Percentiles rank a stretch among this genome's conserved stretches.
These are phyloP conservation scores for Lecanicillium sp. DNA, from an alignment of 2,329 filamentous ascomycete species.

Conservation along the genomic window DNA sequence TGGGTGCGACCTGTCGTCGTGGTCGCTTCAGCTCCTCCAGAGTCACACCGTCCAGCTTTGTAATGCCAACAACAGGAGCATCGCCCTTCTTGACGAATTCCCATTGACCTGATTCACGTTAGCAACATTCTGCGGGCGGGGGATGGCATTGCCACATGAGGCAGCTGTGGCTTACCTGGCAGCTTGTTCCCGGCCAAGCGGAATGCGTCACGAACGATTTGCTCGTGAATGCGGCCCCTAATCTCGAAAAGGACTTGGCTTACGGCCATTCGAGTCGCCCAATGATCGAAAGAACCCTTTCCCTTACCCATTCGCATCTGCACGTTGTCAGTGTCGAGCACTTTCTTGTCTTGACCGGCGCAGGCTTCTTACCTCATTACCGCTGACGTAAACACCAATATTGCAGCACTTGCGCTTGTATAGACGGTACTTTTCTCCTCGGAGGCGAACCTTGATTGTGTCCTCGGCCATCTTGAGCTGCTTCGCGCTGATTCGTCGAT, in stretches of 20 bases:
- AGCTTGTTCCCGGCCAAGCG: conserved; percentile 90
- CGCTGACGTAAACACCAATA: conserved; percentile 89
- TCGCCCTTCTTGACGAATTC: conserved; percentile 94
- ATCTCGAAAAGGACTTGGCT: conserved; percentile 91
- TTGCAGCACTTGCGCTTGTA: conserved; percentile 90
- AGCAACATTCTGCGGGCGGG: conserved; percentile 10
- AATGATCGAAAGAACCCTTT: conserved; percentile 95
- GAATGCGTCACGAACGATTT: conserved; percentile 89
- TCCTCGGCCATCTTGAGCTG: conserved; percentile 89
- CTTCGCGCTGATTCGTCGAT: conserved; percentile 79
- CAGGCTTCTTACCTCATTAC: conserved; percentile 70
- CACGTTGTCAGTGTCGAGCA: conserved; percentile 4
- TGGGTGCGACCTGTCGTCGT: conserved; percentile 55
- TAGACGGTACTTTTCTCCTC: conserved; percentile 85
- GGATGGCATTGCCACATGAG: not conserved
- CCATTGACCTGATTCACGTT: conserved; percentile 55
- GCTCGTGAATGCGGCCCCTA: conserved; percentile 87
- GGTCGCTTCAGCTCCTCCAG: conserved; percentile 77
- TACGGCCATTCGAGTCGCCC: conserved; percentile 83
- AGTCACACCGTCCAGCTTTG: conserved; percentile 79
- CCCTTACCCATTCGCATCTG: conserved; percentile 97
- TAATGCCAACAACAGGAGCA: conserved; percentile 82
- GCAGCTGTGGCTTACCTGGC: conserved; percentile 55
- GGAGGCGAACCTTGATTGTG: conserved; percentile 79
- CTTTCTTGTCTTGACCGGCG: conserved; percentile 5